Evolutionary conservation across 2,329 filamentous ascomycete species (phyloP).

Genomic region (Alternaria infectoria): DNA sequence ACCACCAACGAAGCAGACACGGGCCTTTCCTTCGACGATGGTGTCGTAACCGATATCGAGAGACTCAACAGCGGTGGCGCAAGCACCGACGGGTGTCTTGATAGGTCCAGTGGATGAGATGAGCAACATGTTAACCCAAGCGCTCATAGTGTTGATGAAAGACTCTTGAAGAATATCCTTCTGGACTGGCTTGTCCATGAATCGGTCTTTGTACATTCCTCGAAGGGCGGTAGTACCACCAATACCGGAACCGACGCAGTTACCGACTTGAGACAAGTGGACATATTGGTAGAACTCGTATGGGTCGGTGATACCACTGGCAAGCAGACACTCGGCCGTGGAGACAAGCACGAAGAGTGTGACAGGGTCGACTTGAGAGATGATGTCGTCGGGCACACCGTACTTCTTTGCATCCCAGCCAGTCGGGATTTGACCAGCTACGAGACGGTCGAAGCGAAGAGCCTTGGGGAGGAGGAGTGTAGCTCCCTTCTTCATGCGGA

Average conservation of each 20-base stretch:
- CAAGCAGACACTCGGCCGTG: slow-evolving; percentile 87
- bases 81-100: slow-evolving; percentile 97
- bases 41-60: slow-evolving; percentile 98
- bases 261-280: slow-evolving; percentile 95
- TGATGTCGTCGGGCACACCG: slow-evolving; percentile 96
- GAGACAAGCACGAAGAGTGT: slow-evolving; percentile 94
- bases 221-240: slow-evolving; percentile 90
- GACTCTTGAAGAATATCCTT: slow-evolving; percentile 99
- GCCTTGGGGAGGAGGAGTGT: slow-evolving; percentile 96
- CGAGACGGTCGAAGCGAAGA: slow-evolving; percentile 93
- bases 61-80: slow-evolving; percentile 95
- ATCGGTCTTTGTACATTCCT: slow-evolving; percentile 98
- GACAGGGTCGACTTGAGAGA: slow-evolving; percentile 95
- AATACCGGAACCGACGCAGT: slow-evolving; percentile 98
- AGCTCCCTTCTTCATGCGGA: slow-evolving; percentile 94
- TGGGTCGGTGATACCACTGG: slow-evolving; percentile 94
- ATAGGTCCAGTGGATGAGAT: slow-evolving; percentile 97
- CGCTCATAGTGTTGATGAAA: slow-evolving; percentile 99
- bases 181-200: slow-evolving; percentile 94
- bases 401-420: slow-evolving; percentile 98
- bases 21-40: slow-evolving; percentile 97
- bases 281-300: slow-evolving; percentile 99
- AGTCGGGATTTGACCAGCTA: slow-evolving; percentile 94
- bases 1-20: slow-evolving; percentile 95
- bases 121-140: slow-evolving; percentile 99